Percentiles rank a stretch among this genome's conserved stretches.
phyloP scores from a whole-genome alignment of 2,329 filamentous ascomycete genomes.

The Aspergillus sojae region DNA sequence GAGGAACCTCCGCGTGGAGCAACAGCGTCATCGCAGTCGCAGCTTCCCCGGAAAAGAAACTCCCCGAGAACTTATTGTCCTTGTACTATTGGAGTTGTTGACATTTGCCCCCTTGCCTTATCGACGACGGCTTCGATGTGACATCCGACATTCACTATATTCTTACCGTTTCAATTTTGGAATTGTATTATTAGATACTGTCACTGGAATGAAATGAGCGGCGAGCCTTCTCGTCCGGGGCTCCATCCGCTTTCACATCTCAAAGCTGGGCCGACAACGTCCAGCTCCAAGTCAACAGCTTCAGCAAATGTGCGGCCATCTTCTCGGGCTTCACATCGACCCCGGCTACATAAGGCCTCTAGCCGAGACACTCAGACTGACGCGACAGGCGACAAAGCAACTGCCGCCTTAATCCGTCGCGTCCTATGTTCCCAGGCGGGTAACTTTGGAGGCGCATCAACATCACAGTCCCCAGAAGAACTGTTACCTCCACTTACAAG shows the following conservation, averaged over 20 bases:
- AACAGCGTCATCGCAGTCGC: constrained; percentile 3
- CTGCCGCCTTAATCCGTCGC: constrained; percentile 76
- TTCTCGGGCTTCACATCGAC: constrained; percentile 35
- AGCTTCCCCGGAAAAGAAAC: neutral
- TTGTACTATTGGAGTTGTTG: neutral
- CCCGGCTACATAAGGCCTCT: constrained; percentile 28
- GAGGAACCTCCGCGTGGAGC: neutral
- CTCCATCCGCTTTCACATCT: constrained; percentile 43
- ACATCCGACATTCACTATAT: neutral
- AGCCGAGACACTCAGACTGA: constrained; percentile 44
- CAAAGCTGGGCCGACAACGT: constrained; percentile 40
- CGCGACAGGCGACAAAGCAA: constrained; percentile 75
- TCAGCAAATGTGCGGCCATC: constrained; percentile 30
- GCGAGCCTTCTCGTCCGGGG: constrained; percentile 38
- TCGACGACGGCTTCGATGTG: neutral
- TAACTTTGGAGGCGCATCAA: constrained; percentile 51
- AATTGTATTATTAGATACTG: neutral
- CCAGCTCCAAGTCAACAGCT: constrained; percentile 39
- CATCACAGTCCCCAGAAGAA: constrained; percentile 71
- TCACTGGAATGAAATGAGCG: constrained; percentile 43
- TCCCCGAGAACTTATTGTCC: neutral
- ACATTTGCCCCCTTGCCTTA: neutral
- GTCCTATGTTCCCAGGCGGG: constrained; percentile 72
- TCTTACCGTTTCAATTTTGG: neutral
- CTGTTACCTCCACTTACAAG: constrained; percentile 89